Percentiles rank a stretch among this genome's conserved stretches.
phyloP scores from a whole-genome alignment of 2,329 filamentous ascomycete genomes.

The Fusarium scirpi region DNA sequence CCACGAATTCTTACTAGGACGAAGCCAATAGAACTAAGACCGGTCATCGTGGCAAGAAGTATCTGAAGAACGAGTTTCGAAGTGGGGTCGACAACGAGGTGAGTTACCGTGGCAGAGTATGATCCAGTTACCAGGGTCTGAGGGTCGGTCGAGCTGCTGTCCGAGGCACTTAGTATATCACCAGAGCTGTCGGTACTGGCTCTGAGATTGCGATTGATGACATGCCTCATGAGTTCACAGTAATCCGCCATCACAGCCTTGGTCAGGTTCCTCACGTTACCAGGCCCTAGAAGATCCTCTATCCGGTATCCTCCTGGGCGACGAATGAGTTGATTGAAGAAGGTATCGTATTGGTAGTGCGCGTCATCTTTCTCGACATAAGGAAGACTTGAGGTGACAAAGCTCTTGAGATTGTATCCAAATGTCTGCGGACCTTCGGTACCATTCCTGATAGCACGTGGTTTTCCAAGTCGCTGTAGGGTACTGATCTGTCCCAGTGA shows the following conservation, averaged over 20 bases:
- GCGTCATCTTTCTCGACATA: background rate
- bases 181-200: background rate
- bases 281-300: background rate
- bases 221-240: background rate
- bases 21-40: background rate
- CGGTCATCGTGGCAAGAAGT: fast-evolving
- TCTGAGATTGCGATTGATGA: background rate
- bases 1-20: background rate
- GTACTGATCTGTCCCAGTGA: background rate
- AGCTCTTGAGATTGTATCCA: background rate
- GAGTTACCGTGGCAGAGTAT: background rate
- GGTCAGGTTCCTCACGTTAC: fast-evolving
- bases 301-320: background rate
- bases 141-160: too few relatives aligned
- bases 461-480: too few relatives aligned
- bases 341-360: background rate
- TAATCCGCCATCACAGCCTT: background rate
- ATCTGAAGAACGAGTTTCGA: background rate
- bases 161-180: background rate
- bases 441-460: background rate
- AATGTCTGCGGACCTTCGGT: background rate
- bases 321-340: background rate
- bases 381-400: background rate
- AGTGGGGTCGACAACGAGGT: background rate
- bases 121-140: background rate